Evolutionary conservation across 768 basidiomycete genomes (phyloP).

Genomic region (Auricularia sp.): DNA sequence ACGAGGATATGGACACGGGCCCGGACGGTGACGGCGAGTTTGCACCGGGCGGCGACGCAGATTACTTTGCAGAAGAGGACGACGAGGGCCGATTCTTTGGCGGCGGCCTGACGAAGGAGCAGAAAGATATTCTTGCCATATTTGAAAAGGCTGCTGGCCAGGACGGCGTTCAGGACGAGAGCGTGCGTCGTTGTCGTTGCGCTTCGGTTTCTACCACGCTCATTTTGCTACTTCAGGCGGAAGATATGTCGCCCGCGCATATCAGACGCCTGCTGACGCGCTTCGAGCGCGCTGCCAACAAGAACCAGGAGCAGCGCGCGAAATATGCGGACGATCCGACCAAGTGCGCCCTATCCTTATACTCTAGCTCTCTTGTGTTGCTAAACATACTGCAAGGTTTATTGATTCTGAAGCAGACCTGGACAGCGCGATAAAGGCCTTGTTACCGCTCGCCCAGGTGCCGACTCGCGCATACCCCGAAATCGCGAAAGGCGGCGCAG

Average conservation of each 20-base stretch:
- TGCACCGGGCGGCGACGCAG: constrained; percentile 80
- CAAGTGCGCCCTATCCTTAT: constrained; percentile 42
- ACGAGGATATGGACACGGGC: constrained; percentile 50
- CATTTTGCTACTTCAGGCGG: constrained; percentile 19
- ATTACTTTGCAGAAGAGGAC: constrained; percentile 86
- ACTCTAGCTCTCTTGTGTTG: not conserved
- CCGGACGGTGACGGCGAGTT: constrained; percentile 35
- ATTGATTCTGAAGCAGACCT: constrained; percentile 98
- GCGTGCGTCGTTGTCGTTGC: constrained; percentile 20
- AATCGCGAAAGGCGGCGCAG: constrained; percentile 63
- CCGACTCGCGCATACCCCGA: constrained; percentile 83
- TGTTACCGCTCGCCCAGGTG: constrained; percentile 82
- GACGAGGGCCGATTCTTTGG: constrained; percentile 90
- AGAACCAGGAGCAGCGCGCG: constrained; percentile 94
- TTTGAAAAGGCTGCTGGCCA: constrained; percentile 65
- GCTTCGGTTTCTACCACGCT: not conserved
- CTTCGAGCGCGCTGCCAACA: constrained; percentile 84
- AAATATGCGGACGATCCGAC: constrained; percentile 89
- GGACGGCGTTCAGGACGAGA: constrained; percentile 57
- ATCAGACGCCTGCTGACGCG: constrained; percentile 65
- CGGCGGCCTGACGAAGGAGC: constrained; percentile 83
- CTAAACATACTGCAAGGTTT: constrained; percentile 49
- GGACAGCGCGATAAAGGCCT: constrained; percentile 72
- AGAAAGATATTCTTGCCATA: constrained; percentile 92
- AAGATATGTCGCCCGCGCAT: constrained; percentile 56